Evolutionary conservation across 2,329 filamentous ascomycete species (phyloP), one percentile per base, ranked within the genome.

Genomic region (Fusarium kyushuense): DNA sequence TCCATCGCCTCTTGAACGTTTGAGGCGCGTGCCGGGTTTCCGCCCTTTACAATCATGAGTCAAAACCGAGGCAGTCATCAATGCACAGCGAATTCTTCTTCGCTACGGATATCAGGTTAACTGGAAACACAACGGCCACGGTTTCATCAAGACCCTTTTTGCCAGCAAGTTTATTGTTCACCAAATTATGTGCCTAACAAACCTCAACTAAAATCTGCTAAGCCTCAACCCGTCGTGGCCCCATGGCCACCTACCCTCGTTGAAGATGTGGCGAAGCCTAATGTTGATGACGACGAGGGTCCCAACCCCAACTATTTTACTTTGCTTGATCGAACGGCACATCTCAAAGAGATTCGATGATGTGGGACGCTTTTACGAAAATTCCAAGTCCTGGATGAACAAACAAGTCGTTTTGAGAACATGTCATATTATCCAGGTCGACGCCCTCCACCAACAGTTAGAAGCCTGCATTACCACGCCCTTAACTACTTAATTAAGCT

Each of bases 151-250:
- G 21, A n/a, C 14, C 16, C 52, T 46, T 41, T 41, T 30, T 17
- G 46, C 35, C 46, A 27, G 43, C 42, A 64, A 33, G 30, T 64
- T 29, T 36, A 27, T 35, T 49, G 21, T 49, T 36, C 27, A 27
- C 16, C 47, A 11, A 38, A 25, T 12, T 16, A n/a, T 49, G 57
- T 40, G 41, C 65, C 36, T 65, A 52, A 40, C 52, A 35, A 49
- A 58, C 27, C 32, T 8, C 47, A n/a, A 19, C 38, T 23, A 21
- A 49, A 49, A 36, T 32, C 49, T 63, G 51, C 62, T 70, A 32
- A 69, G 67, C 66, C 67, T 67, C 67, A 54, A 35, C 16, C 61
- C 49, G 54, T 68, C 51, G 54, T 54, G 49, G 35, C 38, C 62
- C 29, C 17, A 54, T 51, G 27, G 42, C 54, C 48, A 53, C 56